Evolutionary conservation across 768 basidiomycete genomes (phyloP).

Genomic region (Hericium alpestre): DNA sequence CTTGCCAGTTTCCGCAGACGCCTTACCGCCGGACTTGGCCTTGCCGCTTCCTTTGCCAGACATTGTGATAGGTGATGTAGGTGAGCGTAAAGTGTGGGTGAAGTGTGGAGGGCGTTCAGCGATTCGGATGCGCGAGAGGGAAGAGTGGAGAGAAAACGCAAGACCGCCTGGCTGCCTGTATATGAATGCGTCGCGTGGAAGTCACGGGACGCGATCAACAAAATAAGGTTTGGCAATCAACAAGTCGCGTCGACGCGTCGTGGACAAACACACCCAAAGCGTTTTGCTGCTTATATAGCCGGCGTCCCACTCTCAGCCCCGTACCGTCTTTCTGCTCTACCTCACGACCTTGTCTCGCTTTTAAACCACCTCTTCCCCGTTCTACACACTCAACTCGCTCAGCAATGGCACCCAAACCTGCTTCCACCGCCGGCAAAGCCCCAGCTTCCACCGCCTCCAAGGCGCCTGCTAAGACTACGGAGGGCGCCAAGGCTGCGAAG

Average conservation of each 20-base stretch:
- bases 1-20: conserved; percentile 31
- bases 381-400: conserved; percentile 43
- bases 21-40: conserved; percentile 30
- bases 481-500: conserved; percentile 42
- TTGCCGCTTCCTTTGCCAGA: conserved; percentile 46
- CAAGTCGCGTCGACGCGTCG: conserved; percentile 23
- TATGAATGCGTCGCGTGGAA: conserved; percentile 17
- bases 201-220: not conserved
- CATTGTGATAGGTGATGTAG: conserved; percentile 32
- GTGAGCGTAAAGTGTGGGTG: conserved; percentile 2
- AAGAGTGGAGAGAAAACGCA: not conserved
- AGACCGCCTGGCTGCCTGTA: conserved; percentile 10
- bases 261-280: conserved; percentile 18
- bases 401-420: conserved; percentile 60
- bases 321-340: conserved; percentile 6
- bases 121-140: not conserved
- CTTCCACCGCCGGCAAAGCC: conserved; percentile 79
- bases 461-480: conserved; percentile 44
- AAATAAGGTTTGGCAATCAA: conserved; percentile 29
- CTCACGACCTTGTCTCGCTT: conserved; percentile 6
- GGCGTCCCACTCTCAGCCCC: conserved; percentile 5
- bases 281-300: conserved; percentile 10
- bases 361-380: conserved; percentile 18
- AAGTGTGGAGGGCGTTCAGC: conserved; percentile 2
- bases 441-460: conserved; percentile 59